Conservation (phyloP, 177 flowering plant genomes). For the Telopea speciosissima region DNA sequence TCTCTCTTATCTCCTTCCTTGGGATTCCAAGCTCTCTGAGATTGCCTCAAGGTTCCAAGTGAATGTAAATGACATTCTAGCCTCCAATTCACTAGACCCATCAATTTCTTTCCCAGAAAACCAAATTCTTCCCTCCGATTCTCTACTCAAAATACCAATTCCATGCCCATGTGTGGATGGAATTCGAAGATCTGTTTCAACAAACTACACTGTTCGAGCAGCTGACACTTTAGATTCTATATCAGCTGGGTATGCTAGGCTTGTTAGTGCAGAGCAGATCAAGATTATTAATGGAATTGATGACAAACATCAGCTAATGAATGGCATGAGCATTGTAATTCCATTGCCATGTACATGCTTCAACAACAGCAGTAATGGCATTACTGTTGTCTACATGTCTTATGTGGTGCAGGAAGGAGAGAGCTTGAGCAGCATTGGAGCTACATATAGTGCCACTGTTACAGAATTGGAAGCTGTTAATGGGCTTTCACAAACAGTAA, state of each 20-base stretch:
- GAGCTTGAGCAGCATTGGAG: slow-evolving; percentile 19
- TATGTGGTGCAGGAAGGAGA: slow-evolving; percentile 28
- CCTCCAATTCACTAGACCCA: slow-evolving; percentile 17
- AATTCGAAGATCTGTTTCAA: slow-evolving; percentile 25
- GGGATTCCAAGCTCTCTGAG: slow-evolving; percentile 27
- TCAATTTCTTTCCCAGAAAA: neutral
- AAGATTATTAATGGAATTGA: slow-evolving; percentile 12
- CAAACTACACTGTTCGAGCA: slow-evolving; percentile 10
- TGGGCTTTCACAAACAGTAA: slow-evolving; percentile 8
- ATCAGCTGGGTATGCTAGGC: slow-evolving; percentile 21
- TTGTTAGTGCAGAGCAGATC: slow-evolving; percentile 28
- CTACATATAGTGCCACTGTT: slow-evolving; percentile 9
- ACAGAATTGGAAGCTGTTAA: slow-evolving; percentile 21
- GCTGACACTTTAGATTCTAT: slow-evolving; percentile 25
- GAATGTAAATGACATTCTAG: slow-evolving; percentile 10
- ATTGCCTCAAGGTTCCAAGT: slow-evolving; percentile 19
- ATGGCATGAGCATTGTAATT: slow-evolving; percentile 16
- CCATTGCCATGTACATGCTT: slow-evolving; percentile 32
- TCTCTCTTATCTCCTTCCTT: slow-evolving; percentile 25
- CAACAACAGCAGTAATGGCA: slow-evolving; percentile 17
- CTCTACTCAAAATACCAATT: slow-evolving; percentile 23
- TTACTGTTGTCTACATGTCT: slow-evolving; percentile 17
- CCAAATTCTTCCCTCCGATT: slow-evolving; percentile 14
- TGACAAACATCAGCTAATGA: slow-evolving; percentile 2
- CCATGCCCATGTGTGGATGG: slow-evolving; percentile 30